phyloP scores from a whole-genome alignment of 257 asterid species.

The Scutellaria barbata region DNA sequence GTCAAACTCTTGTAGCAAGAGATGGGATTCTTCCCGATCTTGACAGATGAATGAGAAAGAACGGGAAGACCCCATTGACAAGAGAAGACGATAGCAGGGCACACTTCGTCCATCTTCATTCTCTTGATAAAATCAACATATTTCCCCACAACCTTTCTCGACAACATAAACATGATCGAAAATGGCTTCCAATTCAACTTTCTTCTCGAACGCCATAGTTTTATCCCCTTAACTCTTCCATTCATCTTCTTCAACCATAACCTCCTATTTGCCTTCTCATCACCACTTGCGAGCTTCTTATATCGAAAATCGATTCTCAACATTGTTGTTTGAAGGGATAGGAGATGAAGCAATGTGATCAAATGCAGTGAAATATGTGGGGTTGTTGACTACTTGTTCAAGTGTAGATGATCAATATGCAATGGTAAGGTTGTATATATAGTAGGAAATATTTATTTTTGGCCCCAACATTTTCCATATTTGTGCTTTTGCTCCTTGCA shows the following conservation, averaged over 20 bases:
- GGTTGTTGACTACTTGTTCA: background rate
- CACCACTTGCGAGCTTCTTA: constrained; percentile 47
- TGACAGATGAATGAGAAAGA: constrained; percentile 49
- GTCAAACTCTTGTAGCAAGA: constrained; percentile 20
- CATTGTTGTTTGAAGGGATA: background rate
- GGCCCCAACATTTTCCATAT: too few relatives aligned
- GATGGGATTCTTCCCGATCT: background rate
- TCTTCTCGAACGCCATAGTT: constrained; percentile 48
- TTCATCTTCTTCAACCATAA: constrained; percentile 47
- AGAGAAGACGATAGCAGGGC: constrained; percentile 42
- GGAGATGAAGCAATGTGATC: background rate
- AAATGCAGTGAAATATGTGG: background rate
- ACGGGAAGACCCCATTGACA: constrained; percentile 84
- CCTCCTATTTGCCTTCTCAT: constrained; percentile 38
- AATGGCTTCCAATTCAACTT: constrained; percentile 81
- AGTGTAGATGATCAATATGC: background rate
- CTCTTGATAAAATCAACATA: constrained; percentile 43
- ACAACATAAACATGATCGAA: constrained; percentile 47
- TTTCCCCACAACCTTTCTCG: constrained; percentile 57
- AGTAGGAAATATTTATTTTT: too few relatives aligned
- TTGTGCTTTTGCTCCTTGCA: too few relatives aligned
- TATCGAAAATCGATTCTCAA: constrained; percentile 33
- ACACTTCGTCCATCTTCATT: constrained; percentile 54
- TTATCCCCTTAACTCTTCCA: constrained; percentile 59
- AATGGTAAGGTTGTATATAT: background rate